These are phyloP conservation scores for Ceriops zippeliana DNA, from an alignment of 345 rosid genomes.

Conservation along the genomic window DNA sequence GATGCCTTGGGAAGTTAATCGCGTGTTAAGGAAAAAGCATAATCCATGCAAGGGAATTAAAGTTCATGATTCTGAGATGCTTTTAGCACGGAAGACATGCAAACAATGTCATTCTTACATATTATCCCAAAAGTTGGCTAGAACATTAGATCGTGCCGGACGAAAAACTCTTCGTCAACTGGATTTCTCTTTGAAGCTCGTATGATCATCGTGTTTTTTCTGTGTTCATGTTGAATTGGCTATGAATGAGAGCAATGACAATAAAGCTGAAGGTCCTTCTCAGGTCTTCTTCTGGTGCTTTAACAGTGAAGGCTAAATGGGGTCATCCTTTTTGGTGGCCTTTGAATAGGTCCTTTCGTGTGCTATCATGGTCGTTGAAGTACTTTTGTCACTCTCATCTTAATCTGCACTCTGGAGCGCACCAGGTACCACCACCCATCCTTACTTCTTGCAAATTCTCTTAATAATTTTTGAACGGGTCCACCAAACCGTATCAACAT, in stretches of 20 bases:
- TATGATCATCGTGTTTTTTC: conserved; percentile 2
- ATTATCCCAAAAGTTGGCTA: too few species aligned
- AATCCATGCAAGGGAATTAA: too few species aligned
- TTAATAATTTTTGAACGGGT: not conserved
- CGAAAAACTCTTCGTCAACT: not conserved
- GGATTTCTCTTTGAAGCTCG: conserved; percentile 1
- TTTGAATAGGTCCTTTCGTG: conserved; percentile 29
- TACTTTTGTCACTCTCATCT: conserved; percentile 33
- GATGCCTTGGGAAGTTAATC: too few species aligned
- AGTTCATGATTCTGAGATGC: too few species aligned
- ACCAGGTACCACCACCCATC: conserved; percentile 26
- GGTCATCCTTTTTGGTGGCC: conserved; percentile 40
- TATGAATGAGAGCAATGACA: not conserved
- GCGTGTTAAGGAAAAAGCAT: too few species aligned
- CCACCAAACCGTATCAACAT: not conserved
- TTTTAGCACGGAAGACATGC: too few species aligned
- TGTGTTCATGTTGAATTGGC: conserved; percentile 10
- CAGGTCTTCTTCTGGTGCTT: conserved; percentile 11
- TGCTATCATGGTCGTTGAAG: conserved; percentile 46
- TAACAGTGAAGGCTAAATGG: conserved; percentile 7
- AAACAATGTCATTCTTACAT: too few species aligned
- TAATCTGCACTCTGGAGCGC: conserved; percentile 12
- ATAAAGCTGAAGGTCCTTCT: conserved; percentile 27
- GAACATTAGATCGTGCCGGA: too few species aligned
- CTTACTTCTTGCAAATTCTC: conserved; percentile 13